A percentile compares a stretch with the other conserved stretches of the same genome.
These are phyloP conservation scores for Acanthamoeba divionensis DNA, from an alignment of 208 protist genomes.

Conservation along the genomic window DNA sequence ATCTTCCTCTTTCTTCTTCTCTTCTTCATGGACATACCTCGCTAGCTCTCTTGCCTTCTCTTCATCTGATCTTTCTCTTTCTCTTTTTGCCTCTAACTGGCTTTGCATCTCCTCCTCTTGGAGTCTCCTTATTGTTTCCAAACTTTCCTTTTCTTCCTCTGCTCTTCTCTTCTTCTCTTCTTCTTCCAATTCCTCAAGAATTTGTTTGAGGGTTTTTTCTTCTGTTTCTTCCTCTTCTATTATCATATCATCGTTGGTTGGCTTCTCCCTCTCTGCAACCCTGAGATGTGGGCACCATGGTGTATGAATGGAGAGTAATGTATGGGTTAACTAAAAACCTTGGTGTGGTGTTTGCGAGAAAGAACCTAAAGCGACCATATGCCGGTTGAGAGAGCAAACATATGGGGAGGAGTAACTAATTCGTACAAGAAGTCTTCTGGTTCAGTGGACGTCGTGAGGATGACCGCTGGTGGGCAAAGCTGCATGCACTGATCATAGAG, in stretches of 20 bases:
- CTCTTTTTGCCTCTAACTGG: not conserved
- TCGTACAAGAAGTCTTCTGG: not conserved
- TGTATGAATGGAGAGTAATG: not conserved
- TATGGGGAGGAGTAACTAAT: not conserved
- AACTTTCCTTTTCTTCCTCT: not conserved
- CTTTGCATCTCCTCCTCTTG: not conserved
- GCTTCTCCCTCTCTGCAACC: not conserved
- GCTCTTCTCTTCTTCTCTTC: not conserved
- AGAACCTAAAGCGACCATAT: too few species aligned
- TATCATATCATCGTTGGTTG: not conserved
- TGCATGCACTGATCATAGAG: slow-evolving; percentile 1
- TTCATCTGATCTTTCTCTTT: not conserved
- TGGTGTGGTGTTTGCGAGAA: too few species aligned
- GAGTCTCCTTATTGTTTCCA: not conserved
- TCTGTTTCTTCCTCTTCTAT: not conserved
- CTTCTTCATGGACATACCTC: not conserved
- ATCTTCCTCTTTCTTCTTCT: not conserved
- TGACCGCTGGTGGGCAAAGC: not conserved
- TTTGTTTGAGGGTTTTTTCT: too few species aligned
- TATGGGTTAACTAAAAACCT: not conserved
- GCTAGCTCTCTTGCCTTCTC: not conserved
- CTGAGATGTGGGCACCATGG: not conserved
- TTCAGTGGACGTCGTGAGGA: not conserved
- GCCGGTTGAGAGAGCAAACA: too few species aligned
- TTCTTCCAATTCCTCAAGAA: too few species aligned